Base-by-base conservation (phyloP, 1,284 basidiomycete genomes). In the Ganoderma boninense region DNA sequence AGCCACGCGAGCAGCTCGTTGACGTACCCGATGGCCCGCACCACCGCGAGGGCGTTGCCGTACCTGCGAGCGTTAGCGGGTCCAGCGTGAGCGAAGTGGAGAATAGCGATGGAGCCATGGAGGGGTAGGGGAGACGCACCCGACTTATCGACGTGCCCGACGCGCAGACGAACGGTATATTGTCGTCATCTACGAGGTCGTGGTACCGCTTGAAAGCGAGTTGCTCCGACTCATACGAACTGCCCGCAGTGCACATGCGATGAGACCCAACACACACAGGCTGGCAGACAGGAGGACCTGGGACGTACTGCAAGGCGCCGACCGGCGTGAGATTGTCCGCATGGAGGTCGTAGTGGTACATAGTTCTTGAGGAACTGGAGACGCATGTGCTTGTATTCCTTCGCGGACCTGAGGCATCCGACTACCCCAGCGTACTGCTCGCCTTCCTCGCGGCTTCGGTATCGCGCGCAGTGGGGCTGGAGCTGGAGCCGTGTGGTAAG, bases 1-100 rank as follows among this genome's bases (percentile, higher is more conserved):
- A 96, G 84, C 18, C 95, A 88, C 0, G 94, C 92, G 20, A 96
- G 82, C 43, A 96, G 88, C 80, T 96, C 95, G 77, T 95, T 95
- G 73, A 94, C 84, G 78, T 93, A 96, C 2, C 95, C 95, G 3
- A 95, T 91, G 61, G 92, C 93, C 79, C 93, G 92, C 1, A 94
- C 87, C 1, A 84, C 89, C 1, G 93, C 94, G 0, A 93, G 84
- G 1, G 80, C 73, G 71, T 89, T 87, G 7, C 93, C 93, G 71
- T 93, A 89, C 91, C 1, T 92, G 69, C 26, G 26, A n/a, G 26
- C 26, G 26, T 29, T 29, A 29, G 26, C 26, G 26, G 26, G 26
- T 29, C 26, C 26, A 29, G 26, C 26, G 26, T 29, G 26, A 29
- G 26, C 26, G 26, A 29, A 29, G 26, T 29, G 26, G 26, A 29